Conservation (phyloP, 2,329 filamentous ascomycete genomes). For the Pleurostoma richardsiae region DNA sequence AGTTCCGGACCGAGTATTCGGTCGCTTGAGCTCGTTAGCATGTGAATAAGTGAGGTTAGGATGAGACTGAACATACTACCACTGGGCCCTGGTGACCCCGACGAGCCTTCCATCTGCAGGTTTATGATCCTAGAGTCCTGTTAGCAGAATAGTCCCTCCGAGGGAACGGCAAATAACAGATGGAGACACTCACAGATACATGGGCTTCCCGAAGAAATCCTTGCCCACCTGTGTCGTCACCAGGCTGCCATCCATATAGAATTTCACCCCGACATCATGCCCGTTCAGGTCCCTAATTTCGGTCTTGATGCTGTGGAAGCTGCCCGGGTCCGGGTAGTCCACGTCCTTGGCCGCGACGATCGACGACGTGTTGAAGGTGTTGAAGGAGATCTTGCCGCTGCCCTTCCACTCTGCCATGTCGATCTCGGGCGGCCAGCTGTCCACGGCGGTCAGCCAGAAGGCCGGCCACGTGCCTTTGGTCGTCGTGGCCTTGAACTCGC, state of each 20-base stretch:
- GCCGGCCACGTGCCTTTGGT: conserved; percentile 49
- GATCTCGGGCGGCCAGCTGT: conserved; percentile 54
- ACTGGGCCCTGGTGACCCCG: conserved; percentile 32
- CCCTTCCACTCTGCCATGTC: conserved; percentile 60
- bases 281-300: conserved; percentile 48
- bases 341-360: conserved; percentile 41
- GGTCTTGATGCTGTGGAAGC: conserved; percentile 45
- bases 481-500: conserved; percentile 33
- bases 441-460: conserved; percentile 51
- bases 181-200: conserved; percentile 31
- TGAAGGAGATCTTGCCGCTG: conserved; percentile 49
- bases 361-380: conserved; percentile 46
- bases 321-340: conserved; percentile 35
- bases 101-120: conserved; percentile 40
- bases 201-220: conserved; percentile 40
- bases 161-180: no score
- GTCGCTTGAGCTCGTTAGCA: neutral
- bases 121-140: conserved; percentile 31
- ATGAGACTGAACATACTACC: conserved; percentile 10
- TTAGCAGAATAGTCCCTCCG: neutral
- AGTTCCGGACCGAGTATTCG: neutral
- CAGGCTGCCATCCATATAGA: conserved; percentile 46
- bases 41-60: neutral
- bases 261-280: conserved; percentile 44
- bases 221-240: conserved; percentile 45